Percentiles rank a stretch among this genome's conserved stretches.
Evolutionary conservation across 2,329 filamentous ascomycete species (phyloP).

Genomic region (Colletotrichum sojae): DNA sequence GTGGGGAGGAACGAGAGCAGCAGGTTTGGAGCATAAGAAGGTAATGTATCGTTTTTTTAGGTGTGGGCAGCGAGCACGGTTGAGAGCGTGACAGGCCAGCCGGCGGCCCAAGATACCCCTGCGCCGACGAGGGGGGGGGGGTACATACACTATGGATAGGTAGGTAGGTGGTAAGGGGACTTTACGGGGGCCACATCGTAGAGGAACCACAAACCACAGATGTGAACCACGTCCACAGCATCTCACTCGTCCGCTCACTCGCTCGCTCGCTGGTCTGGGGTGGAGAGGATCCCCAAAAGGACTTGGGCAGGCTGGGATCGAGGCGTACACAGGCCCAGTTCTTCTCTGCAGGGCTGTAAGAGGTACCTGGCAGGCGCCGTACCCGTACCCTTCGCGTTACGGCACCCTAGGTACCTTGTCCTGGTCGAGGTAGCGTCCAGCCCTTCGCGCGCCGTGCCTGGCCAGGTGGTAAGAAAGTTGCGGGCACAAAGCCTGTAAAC

Average conservation of each 20-base stretch:
- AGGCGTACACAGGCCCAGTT: background rate
- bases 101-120: conserved; percentile 42
- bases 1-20: conserved; percentile 34
- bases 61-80: conserved; percentile 34
- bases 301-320: background rate
- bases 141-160: no score
- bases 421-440: conserved; percentile 27
- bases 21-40: conserved; percentile 35
- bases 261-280: conserved; percentile 14
- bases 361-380: conserved; percentile 26
- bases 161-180: background rate
- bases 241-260: conserved; percentile 29
- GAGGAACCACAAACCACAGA: conserved; percentile 26
- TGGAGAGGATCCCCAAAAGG: background rate
- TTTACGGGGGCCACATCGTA: conserved; percentile 29
- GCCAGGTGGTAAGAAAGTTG: conserved; percentile 33
- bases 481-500: conserved; percentile 25
- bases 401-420: conserved; percentile 32
- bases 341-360: background rate
- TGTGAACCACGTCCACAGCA: conserved; percentile 26
- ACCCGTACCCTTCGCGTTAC: conserved; percentile 9
- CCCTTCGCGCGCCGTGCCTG: conserved; percentile 33
- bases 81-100: conserved; percentile 36
- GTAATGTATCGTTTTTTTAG: conserved; percentile 39
- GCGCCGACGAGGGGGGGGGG: conserved; percentile 24